phyloP scores from a whole-genome alignment of 768 basidiomycete genomes.

The Candolleomyces efflorescens region DNA sequence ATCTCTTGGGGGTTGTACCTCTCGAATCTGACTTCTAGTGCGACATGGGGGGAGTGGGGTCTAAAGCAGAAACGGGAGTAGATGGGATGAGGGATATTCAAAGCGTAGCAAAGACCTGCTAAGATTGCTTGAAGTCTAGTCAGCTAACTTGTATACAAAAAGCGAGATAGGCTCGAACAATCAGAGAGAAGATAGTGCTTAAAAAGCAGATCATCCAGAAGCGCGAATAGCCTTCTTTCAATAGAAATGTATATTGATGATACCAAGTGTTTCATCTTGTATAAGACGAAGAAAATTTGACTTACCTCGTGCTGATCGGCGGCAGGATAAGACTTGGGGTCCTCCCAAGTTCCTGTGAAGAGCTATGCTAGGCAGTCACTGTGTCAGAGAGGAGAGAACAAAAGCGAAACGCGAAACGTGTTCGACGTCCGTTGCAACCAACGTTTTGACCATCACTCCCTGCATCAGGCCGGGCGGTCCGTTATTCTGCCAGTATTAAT shows the following conservation, averaged over 20 bases:
- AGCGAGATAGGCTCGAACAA: not conserved
- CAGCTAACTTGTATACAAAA: not conserved
- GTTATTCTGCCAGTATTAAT: too few relatives aligned
- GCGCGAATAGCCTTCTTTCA: conserved; percentile 13
- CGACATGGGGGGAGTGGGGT: conserved; percentile 33
- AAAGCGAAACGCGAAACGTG: too few relatives aligned
- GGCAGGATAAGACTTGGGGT: too few relatives aligned
- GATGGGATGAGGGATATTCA: not conserved
- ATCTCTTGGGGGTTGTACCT: conserved; percentile 64
- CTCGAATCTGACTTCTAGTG: conserved; percentile 10
- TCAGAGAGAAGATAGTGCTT: conserved; percentile 29
- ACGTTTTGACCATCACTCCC: too few relatives aligned
- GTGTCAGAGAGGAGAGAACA: too few relatives aligned
- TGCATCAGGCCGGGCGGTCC: too few relatives aligned
- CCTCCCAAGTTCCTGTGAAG: too few relatives aligned
- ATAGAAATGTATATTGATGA: conserved; percentile 2
- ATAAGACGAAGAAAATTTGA: not conserved
- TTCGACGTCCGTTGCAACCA: too few relatives aligned
- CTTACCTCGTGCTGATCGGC: too few relatives aligned
- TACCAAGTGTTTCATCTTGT: conserved; percentile 10
- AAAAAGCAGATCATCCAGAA: conserved; percentile 16
- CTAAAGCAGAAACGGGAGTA: conserved; percentile 19
- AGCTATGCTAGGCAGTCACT: too few relatives aligned
- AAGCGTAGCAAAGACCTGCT: not conserved
- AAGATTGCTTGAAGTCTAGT: not conserved